Conservation (phyloP, 2,329 filamentous ascomycete species). For the Alternaria sp. region DNA sequence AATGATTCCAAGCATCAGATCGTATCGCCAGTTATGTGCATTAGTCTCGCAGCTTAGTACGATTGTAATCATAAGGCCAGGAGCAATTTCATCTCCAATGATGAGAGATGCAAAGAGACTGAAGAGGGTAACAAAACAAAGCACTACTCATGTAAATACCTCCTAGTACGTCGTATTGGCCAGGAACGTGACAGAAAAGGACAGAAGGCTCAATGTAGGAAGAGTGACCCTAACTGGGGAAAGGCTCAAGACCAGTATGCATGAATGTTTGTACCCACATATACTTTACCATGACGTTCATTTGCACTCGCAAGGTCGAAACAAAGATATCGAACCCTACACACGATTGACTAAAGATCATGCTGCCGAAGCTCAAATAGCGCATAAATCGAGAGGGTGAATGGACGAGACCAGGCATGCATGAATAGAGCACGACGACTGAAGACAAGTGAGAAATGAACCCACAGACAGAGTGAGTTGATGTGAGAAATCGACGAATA, state of each 20-base stretch:
- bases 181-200: background rate
- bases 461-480: background rate
- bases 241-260: background rate
- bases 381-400: background rate
- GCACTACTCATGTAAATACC: background rate
- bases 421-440: too few relatives aligned
- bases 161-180: background rate
- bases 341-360: background rate
- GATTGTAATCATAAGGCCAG: background rate
- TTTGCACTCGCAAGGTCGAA: background rate
- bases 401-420: background rate
- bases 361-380: background rate
- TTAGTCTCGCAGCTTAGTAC: background rate
- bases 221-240: background rate
- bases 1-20: background rate
- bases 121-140: background rate
- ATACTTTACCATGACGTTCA: background rate
- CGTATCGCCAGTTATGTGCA: background rate
- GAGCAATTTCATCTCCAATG: background rate
- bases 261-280: background rate
- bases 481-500: background rate
- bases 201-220: background rate
- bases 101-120: background rate
- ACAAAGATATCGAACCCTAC: background rate
- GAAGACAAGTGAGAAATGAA: too few relatives aligned